Conservation (phyloP, 2,329 filamentous ascomycete species). For the Thelonectria discophora region DNA sequence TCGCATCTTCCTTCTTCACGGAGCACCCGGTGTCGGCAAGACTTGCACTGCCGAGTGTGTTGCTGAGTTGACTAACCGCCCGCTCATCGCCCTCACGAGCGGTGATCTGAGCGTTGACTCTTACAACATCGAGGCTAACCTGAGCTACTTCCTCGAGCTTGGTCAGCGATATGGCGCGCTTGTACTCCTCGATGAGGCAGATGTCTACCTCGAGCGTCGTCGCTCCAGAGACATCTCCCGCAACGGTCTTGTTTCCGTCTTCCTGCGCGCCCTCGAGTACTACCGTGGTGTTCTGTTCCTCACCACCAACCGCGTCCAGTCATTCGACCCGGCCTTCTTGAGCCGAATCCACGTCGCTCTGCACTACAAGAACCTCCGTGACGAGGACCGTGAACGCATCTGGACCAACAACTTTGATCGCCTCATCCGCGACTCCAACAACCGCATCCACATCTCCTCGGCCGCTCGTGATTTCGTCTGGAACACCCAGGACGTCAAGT, state of each 20-base stretch:
- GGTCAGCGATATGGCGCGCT: conserved; percentile 61
- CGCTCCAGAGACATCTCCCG: conserved; percentile 53
- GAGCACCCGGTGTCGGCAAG: conserved; percentile 65
- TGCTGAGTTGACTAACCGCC: conserved; percentile 59
- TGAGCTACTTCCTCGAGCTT: conserved; percentile 59
- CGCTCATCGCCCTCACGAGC: conserved; percentile 60
- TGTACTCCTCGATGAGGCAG: conserved; percentile 67
- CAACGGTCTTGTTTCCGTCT: conserved; percentile 59
- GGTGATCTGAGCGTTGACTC: conserved; percentile 57
- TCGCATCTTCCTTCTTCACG: conserved; percentile 61
- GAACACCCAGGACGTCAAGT: conserved; percentile 47
- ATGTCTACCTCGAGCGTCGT: conserved; percentile 67
- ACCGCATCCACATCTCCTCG: conserved; percentile 49
- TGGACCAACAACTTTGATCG: conserved; percentile 58
- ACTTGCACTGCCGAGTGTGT: conserved; percentile 65
- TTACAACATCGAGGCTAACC: conserved; percentile 52
- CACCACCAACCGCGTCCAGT: conserved; percentile 59
- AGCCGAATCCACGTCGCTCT: conserved; percentile 60
- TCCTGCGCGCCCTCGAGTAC: conserved; percentile 61
- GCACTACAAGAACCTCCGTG: conserved; percentile 54
- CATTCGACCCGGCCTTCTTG: conserved; percentile 59
- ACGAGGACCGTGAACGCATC: conserved; percentile 55
- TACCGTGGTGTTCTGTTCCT: conserved; percentile 61
- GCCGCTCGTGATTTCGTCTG: conserved; percentile 53
- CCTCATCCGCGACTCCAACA: conserved; percentile 52